phyloP scores from a whole-genome alignment of 495 filamentous ascomycete genomes.

The Cryomyces minteri region DNA sequence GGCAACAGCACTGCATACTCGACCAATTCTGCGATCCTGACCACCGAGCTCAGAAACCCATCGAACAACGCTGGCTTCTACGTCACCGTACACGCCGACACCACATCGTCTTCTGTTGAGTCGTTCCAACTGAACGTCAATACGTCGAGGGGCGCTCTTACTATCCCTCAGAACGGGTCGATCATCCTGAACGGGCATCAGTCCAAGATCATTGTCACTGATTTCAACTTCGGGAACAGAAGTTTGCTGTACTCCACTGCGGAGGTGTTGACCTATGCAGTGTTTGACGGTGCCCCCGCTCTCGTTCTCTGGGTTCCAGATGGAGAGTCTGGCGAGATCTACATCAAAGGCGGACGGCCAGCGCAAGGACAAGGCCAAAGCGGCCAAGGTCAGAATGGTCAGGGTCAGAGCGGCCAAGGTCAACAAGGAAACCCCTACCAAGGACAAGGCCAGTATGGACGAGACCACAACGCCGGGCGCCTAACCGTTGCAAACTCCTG shows the following conservation, averaged over 20 bases:
- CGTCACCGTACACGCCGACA: conserved; percentile 31
- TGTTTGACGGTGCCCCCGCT: conserved; percentile 13
- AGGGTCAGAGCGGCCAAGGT: too few species aligned
- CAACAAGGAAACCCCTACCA: too few species aligned
- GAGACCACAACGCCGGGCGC: too few species aligned
- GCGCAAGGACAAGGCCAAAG: too few species aligned
- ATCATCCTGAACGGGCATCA: conserved; percentile 37
- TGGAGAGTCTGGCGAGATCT: conserved; percentile 7
- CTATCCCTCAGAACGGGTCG: conserved; percentile 21
- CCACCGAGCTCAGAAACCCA: conserved; percentile 35
- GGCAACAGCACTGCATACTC: conserved; percentile 39
- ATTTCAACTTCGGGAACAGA: conserved; percentile 31
- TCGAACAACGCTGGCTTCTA: conserved; percentile 38
- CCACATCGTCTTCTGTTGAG: conserved; percentile 26
- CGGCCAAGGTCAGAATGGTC: too few species aligned
- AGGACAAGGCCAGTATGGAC: too few species aligned
- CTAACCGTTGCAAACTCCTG: background rate
- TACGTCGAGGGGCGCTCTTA: conserved; percentile 33
- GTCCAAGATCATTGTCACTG: conserved; percentile 41
- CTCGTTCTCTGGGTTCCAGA: conserved; percentile 8
- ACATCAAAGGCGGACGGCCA: conserved; percentile 5
- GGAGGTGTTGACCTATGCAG: conserved; percentile 33
- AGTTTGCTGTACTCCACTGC: conserved; percentile 41
- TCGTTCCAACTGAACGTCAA: conserved; percentile 33
- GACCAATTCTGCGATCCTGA: conserved; percentile 26